phyloP scores from a whole-genome alignment of 2,329 filamentous ascomycete genomes.

The Aspergillus niger region DNA sequence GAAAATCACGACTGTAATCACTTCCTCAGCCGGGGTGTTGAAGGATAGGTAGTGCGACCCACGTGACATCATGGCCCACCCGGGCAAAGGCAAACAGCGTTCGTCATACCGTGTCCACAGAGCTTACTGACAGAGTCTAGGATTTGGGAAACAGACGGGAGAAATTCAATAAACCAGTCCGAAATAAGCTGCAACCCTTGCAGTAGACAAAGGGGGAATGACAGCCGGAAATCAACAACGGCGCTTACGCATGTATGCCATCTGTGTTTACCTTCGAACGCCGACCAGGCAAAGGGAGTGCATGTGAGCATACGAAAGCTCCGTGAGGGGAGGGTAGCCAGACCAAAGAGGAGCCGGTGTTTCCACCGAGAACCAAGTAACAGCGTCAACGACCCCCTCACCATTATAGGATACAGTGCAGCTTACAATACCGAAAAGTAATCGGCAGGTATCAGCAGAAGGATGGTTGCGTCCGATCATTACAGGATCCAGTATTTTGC shows the following conservation, averaged over 20 bases:
- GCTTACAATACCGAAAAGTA: constrained; percentile 11
- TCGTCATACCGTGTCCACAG: constrained; percentile 15
- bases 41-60: constrained; percentile 14
- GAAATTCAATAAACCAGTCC: not conserved
- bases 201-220: not conserved
- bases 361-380: constrained; percentile 20
- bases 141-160: not conserved
- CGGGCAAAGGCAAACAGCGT: constrained; percentile 9
- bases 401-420: constrained; percentile 9
- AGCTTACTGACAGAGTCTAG: not conserved
- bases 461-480: not conserved
- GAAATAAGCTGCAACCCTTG: constrained; percentile 12
- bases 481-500: constrained; percentile 11
- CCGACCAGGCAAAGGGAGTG: not conserved
- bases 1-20: not conserved
- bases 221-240: not conserved
- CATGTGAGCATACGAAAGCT: constrained; percentile 9
- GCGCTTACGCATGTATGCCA: not conserved
- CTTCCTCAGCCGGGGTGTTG: not conserved
- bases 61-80: constrained; percentile 27
- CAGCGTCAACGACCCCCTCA: constrained; percentile 16
- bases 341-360: constrained; percentile 18
- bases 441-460: constrained; percentile 5
- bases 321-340: constrained; percentile 10
- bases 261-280: not conserved